These are phyloP conservation scores for Austropuccinia psidii DNA, from an alignment of 1,284 basidiomycete genomes.

Conservation along the genomic window DNA sequence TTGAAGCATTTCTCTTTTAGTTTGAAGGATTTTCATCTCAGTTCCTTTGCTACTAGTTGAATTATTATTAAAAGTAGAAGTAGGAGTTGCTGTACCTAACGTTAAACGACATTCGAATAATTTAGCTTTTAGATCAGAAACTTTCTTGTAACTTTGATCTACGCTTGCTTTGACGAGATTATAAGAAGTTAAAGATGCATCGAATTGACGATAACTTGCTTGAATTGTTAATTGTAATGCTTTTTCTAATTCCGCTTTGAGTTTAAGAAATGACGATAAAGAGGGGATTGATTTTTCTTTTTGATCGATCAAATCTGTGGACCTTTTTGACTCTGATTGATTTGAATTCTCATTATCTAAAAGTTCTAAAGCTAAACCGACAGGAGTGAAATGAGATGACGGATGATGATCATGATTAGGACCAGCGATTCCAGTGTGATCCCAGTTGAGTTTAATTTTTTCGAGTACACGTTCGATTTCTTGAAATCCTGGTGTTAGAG, in stretches of 20 bases:
- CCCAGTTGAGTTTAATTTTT: conserved; percentile 80
- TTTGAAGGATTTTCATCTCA: conserved; percentile 28
- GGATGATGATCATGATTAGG: neutral
- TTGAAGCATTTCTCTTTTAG: conserved; percentile 23
- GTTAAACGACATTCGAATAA: conserved; percentile 25
- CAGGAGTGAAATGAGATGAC: conserved; percentile 52
- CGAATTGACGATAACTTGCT: conserved; percentile 86
- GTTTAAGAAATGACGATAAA: conserved; percentile 59
- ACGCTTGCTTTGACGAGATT: conserved; percentile 40
- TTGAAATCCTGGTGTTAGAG: conserved; percentile 44
- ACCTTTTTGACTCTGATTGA: conserved; percentile 29
- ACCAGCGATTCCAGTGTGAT: conserved; percentile 19
- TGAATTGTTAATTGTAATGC: conserved; percentile 65
- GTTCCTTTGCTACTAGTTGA: conserved; percentile 31
- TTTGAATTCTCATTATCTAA: conserved; percentile 20
- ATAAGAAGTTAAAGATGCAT: conserved; percentile 79
- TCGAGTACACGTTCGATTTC: conserved; percentile 57
- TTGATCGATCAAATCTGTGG: conserved; percentile 49
- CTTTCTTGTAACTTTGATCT: conserved; percentile 19
- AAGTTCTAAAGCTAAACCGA: conserved; percentile 18
- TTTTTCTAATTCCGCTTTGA: conserved; percentile 65
- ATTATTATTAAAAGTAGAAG: conserved; percentile 4
- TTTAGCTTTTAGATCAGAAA: conserved; percentile 24
- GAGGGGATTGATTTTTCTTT: conserved; percentile 34
- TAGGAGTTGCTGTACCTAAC: conserved; percentile 11